Percentiles rank a stretch among this genome's conserved stretches.
Evolutionary conservation across 2,329 filamentous ascomycete species (phyloP).

Genomic region (Pseudogymnoascus sp.): DNA sequence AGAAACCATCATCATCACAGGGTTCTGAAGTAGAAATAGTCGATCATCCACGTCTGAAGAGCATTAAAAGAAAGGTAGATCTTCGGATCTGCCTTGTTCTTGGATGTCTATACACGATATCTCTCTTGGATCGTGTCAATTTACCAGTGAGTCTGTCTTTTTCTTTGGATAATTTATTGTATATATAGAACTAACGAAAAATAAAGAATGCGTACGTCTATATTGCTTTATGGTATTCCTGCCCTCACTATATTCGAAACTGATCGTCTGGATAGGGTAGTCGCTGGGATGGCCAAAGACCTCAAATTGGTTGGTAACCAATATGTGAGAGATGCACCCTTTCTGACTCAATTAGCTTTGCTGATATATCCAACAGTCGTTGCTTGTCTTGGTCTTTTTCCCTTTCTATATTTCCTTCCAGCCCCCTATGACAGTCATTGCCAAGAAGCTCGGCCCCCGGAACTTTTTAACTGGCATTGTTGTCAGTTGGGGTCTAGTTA

Average conservation of each 20-base stretch:
- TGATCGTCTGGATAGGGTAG: neutral
- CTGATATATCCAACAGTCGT: neutral
- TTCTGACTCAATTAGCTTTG: neutral
- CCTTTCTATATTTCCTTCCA: neutral
- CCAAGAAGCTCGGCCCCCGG: neutral
- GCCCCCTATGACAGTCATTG: neutral
- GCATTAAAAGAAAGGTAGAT: neutral
- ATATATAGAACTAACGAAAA: neutral
- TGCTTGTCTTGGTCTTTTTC: constrained; percentile 3
- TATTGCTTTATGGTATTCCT: neutral
- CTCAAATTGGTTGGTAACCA: neutral
- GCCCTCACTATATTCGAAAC: neutral
- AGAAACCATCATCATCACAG: neutral
- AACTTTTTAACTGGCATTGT: neutral
- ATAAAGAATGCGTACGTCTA: neutral
- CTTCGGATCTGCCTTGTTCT: constrained; percentile 4
- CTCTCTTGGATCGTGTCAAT: neutral
- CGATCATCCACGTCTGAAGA: neutral
- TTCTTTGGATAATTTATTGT: neutral
- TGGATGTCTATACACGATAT: constrained; percentile 1
- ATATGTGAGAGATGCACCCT: neutral
- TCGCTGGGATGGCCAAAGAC: neutral
- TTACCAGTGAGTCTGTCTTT: neutral
- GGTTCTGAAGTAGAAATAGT: neutral
- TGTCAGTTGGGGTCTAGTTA: neutral